Conservation (phyloP, 495 filamentous ascomycete genomes). For the Daldinia loculata region DNA sequence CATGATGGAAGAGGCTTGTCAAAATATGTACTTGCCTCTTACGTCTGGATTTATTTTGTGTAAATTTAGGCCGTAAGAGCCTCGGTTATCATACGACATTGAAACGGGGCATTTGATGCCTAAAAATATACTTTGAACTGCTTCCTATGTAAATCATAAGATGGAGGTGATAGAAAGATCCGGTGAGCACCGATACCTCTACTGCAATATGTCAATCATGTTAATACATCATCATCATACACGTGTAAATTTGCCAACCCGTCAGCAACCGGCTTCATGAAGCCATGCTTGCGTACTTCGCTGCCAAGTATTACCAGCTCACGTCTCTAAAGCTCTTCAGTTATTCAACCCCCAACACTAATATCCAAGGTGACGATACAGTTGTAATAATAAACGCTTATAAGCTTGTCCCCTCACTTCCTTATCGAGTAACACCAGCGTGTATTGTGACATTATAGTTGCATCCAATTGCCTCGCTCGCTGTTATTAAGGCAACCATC, state of each 20-base stretch:
- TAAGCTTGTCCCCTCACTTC: neutral
- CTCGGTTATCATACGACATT: neutral
- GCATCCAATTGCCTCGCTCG: neutral
- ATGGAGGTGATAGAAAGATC: neutral
- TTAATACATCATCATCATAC: neutral
- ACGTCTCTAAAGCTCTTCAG: no score
- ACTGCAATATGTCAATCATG: neutral
- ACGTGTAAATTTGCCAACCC: neutral
- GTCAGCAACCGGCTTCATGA: no score
- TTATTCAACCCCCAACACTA: no score
- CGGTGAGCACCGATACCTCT: neutral
- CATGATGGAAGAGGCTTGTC: no score
- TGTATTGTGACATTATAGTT: neutral
- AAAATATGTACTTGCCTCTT: neutral
- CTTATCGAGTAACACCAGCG: neutral
- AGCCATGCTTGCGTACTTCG: no score
- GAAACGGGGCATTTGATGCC: neutral
- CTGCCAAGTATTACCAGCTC: no score
- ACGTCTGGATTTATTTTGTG: neutral
- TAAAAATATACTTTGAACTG: neutral
- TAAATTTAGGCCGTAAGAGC: neutral
- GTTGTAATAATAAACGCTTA: no score
- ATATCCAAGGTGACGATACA: no score
- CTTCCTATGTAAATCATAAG: neutral
- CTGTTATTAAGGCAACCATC: neutral